Conservation (phyloP, 2,329 filamentous ascomycete species). For the Arthrobotrys sinensis region DNA sequence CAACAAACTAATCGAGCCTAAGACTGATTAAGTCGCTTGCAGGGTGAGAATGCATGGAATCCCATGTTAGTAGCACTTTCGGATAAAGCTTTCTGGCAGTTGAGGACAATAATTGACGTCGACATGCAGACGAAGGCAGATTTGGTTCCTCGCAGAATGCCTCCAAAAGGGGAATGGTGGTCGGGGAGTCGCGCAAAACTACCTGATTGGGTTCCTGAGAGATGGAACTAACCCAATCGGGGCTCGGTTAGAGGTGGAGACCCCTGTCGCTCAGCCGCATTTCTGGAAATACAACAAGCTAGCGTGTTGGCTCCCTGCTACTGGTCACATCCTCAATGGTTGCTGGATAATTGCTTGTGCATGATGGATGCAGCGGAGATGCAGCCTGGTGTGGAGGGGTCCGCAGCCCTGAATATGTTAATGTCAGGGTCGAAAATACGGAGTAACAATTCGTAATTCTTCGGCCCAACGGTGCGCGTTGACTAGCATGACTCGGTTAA, state of each 20-base stretch:
- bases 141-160: background rate
- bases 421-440: too few relatives aligned
- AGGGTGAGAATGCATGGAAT: background rate
- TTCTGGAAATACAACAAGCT: slow-evolving; percentile 8
- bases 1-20: too few relatives aligned
- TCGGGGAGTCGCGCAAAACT: background rate
- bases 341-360: background rate
- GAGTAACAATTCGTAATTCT: background rate
- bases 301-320: background rate
- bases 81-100: background rate
- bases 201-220: background rate
- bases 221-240: background rate
- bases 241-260: slow-evolving; percentile 1
- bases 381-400: background rate
- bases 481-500: too few relatives aligned
- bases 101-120: background rate
- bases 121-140: background rate
- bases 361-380: background rate
- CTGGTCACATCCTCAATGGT: too few relatives aligned
- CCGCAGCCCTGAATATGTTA: background rate
- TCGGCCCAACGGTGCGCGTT: background rate
- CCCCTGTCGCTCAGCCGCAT: slow-evolving; percentile 23
- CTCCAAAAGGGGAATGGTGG: background rate
- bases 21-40: background rate
- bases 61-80: background rate